These are phyloP conservation scores for Fusarium torreyae DNA, from an alignment of 2,329 filamentous ascomycete genomes.

Conservation along the genomic window DNA sequence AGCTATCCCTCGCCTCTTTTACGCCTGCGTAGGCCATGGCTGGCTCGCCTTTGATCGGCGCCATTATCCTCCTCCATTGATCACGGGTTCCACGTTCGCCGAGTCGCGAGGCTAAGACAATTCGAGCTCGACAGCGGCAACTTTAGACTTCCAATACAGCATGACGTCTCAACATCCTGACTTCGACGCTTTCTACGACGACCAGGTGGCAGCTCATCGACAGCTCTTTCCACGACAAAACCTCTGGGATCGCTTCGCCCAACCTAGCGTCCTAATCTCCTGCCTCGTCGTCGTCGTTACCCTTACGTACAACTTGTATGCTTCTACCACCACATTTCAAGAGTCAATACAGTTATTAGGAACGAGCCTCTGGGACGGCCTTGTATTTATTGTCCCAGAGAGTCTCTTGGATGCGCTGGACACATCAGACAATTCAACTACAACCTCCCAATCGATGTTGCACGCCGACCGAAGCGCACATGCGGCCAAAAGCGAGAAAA, in stretches of 20 bases:
- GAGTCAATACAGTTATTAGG: slow-evolving; percentile 48
- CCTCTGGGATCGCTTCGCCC: slow-evolving; percentile 53
- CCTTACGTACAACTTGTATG: slow-evolving; percentile 55
- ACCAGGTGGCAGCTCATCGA: slow-evolving; percentile 54
- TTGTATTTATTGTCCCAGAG: slow-evolving; percentile 71
- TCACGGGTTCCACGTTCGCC: slow-evolving; percentile 41
- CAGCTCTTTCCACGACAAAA: slow-evolving; percentile 49
- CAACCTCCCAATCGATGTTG: slow-evolving; percentile 58
- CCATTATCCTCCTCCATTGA: slow-evolving; percentile 47
- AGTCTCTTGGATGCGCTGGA: slow-evolving; percentile 71
- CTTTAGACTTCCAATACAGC: slow-evolving; percentile 37
- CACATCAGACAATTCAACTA: slow-evolving; percentile 66
- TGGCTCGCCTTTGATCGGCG: slow-evolving; percentile 42
- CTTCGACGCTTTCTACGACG: slow-evolving; percentile 56
- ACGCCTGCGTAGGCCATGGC: slow-evolving; percentile 46
- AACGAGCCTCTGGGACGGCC: slow-evolving; percentile 71
- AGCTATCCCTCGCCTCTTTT: slow-evolving; percentile 14
- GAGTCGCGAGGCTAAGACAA: slow-evolving; percentile 42
- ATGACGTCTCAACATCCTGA: slow-evolving; percentile 55
- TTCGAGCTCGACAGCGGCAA: slow-evolving; percentile 33
- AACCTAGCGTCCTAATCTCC: slow-evolving; percentile 56
- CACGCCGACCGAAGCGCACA: slow-evolving; percentile 59
- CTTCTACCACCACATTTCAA: slow-evolving; percentile 52
- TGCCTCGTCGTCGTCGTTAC: slow-evolving; percentile 53
- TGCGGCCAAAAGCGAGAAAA: slow-evolving; percentile 74